Evolutionary conservation across 1,284 basidiomycete species (phyloP), one percentile per base, ranked within the genome.

Genomic region (Ceratobasidium sp.): DNA sequence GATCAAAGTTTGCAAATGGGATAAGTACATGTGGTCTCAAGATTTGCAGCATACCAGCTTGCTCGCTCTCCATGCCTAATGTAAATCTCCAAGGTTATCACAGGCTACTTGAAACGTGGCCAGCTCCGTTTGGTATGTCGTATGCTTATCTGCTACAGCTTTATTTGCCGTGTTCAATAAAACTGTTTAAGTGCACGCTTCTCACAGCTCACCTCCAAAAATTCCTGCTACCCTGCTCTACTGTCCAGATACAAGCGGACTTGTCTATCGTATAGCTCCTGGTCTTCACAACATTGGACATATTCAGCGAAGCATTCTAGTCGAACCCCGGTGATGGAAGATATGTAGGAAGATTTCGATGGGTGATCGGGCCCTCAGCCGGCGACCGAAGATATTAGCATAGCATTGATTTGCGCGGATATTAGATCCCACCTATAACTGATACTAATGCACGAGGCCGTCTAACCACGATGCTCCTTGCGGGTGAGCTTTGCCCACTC

Each of bases 211-310:
- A 20, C 26, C 59, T 38, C 38, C 7, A 56, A 15, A 38, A n/a
- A 62, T 62, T 28, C 59, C 59, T 40, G 59, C 59, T 13, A 62
- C 42, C 59, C 59, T 38, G 38, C 42, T 62, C 59, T 74, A 74
- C 46, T 57, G 64, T 23, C 50, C 56, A 6, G 59, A 61, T 2
- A 61, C 70, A 9, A 57, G 64, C 10, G 70, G 70, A 13, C 17
- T 62, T n/a, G 59, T 62, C 42, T 74, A 74, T n/a, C 44, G 15
- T 40, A 59, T 74, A 13, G 56, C 50, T n/a, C 70, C 59, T 12
- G 59, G 50, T 7, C 4, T 42, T 6, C 42, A 66, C n/a, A 40
- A 20, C 12, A 40, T 61, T 38, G 59, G 59, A 62, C 15, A 74
- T 74, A 13, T 62, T 59, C 38, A 62, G 70, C 33, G 26, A 62